A percentile compares a stretch with the other conserved stretches of the same genome.
These are phyloP conservation scores for Cercospora sojina DNA, from an alignment of 2,329 filamentous ascomycete genomes.

Conservation along the genomic window DNA sequence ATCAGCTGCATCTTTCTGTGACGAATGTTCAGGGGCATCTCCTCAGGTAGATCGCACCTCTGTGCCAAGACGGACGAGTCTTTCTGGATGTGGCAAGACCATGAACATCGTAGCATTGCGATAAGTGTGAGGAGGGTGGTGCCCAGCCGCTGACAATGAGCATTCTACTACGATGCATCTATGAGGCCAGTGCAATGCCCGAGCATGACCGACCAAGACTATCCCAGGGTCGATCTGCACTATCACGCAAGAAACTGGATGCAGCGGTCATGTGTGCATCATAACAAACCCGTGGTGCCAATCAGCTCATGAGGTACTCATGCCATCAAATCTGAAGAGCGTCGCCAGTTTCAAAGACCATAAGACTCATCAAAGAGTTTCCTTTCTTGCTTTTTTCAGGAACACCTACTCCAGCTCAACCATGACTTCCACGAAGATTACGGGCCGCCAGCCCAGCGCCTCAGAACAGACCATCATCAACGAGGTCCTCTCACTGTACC, in stretches of 20 bases:
- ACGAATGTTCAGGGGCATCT: too few species aligned
- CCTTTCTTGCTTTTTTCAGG: too few species aligned
- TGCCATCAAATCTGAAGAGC: not conserved
- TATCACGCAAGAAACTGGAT: not conserved
- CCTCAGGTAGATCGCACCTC: too few species aligned
- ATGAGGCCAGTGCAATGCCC: not conserved
- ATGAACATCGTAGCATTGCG: too few species aligned
- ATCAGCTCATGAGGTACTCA: not conserved
- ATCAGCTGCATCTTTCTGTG: not conserved
- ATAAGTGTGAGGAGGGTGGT: too few species aligned
- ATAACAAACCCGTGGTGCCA: not conserved
- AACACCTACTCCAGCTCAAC: not conserved
- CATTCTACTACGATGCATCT: too few species aligned
- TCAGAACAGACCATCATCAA: conserved; percentile 29
- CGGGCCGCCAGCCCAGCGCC: conserved; percentile 22
- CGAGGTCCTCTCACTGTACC: conserved; percentile 31
- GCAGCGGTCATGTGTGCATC: conserved; percentile 1
- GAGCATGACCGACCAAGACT: not conserved
- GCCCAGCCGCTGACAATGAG: not conserved
- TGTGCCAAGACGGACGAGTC: too few species aligned
- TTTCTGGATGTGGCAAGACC: too few species aligned
- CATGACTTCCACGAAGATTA: conserved; percentile 11
- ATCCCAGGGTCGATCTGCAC: not conserved
- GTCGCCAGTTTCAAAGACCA: not conserved
- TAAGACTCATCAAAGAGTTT: not conserved